Conservation (phyloP, 352 stramenopile species). For the Phytophthora sp. region DNA sequence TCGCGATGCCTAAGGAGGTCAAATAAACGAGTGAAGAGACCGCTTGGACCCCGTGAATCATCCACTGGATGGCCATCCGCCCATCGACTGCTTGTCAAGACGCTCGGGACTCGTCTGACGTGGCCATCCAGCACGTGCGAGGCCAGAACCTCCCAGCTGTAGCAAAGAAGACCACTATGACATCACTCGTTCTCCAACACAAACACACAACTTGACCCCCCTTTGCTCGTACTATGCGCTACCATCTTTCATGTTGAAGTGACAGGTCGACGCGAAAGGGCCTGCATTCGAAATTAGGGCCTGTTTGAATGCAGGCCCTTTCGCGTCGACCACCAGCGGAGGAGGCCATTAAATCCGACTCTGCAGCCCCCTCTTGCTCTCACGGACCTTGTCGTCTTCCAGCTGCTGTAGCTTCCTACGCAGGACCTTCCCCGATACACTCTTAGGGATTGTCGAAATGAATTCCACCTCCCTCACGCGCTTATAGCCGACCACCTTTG, state of each 20-base stretch:
- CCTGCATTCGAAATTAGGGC: no score
- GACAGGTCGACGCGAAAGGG: no score
- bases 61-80: slow-evolving; percentile 7
- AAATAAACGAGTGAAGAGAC: slow-evolving; percentile 16
- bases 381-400: slow-evolving; percentile 43
- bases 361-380: slow-evolving; percentile 4
- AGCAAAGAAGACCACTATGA: slow-evolving; percentile 14
- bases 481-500: slow-evolving; percentile 87
- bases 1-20: slow-evolving; percentile 8
- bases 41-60: no score
- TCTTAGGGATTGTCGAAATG: slow-evolving; percentile 87
- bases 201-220: not conserved
- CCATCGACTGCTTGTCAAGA: slow-evolving; percentile 31
- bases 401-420: slow-evolving; percentile 74
- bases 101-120: slow-evolving; percentile 28
- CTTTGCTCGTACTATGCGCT: not conserved
- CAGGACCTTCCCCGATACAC: slow-evolving; percentile 91
- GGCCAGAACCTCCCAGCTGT: slow-evolving; percentile 29
- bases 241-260: slow-evolving; percentile 17
- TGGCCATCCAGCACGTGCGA: slow-evolving; percentile 22
- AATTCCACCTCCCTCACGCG: slow-evolving; percentile 89
- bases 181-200: slow-evolving; percentile 11
- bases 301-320: no score
- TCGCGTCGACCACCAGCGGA: no score
- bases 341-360: slow-evolving; percentile 27